Evolutionary conservation across 129 eudicot genomes (phyloP), one percentile per base, ranked within the genome.

Genomic region (Tagetes erecta): DNA sequence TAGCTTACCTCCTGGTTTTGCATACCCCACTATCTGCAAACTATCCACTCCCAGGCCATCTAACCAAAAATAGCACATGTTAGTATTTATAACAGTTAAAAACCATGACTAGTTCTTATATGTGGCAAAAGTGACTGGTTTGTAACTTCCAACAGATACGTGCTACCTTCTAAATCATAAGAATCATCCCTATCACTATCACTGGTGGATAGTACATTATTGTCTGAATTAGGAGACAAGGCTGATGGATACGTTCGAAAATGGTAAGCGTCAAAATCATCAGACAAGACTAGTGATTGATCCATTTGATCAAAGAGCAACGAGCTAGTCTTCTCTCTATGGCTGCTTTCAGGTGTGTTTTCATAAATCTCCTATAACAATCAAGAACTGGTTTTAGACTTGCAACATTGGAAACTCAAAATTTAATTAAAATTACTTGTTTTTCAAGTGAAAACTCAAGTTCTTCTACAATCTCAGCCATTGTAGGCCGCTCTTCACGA

Each of bases 11-110:
- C 97, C 98, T 41, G 88, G 95, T 82, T 83, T 84, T 50, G 98
- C 97, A n/a, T 90, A 97, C 64, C 98, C 98, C 66, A 73, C 77
- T 6, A 93, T 90, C 79, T 90, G 92, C 70, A 93, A 93, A 38
- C 65, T 80, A 11, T 87, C 97, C 75, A 93, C 88, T 70, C 96
- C 96, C 6, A 96, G 98, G 58, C 87, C 84, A 47, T 86, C 91
- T 76, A 75, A 37, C 63, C 3, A 13, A 30, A 70, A 68, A 34
- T 6, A 70, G 49, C 37, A 70, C n/a, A 51, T 49, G 51, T 67
- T 51, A 75, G 44, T 52, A 57, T 46, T 27, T 55, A 71, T 71
- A 53, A 53, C 51, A 14, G 27, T 14, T 71, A 14, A 51, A 70
- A 52, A 51, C 10, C 27, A 31, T 39, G 39, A 13, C 2, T 46